Evolutionary conservation across 352 stramenopile species (phyloP), one percentile per base, ranked within the genome.

Genomic region (Pythium periplocum): DNA sequence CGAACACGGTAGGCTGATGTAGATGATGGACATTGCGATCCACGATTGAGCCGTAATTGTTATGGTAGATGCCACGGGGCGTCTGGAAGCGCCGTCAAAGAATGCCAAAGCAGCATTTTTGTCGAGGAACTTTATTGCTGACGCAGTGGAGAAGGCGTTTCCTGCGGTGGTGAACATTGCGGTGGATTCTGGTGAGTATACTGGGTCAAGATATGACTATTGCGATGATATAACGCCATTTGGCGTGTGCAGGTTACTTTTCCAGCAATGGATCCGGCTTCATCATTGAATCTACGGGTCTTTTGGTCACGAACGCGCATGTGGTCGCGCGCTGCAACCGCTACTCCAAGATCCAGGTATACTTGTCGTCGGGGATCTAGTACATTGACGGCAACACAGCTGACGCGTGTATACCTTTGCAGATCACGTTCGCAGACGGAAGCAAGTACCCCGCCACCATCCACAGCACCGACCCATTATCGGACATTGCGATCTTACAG

Each of bases 241-340:
- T 26, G 17, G 17, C 17, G 17, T 26, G 17, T 26, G 17, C 31
- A 86, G 77, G 79, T 6, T 87, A 87, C 41, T 61, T 80, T 40
- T 73, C 66, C n/a, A 90, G 75, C 53, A 90, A 91, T 60, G 91
- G 91, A 3, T 96, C 83, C 35, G 92, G 92, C n/a, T 98, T 98
- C 47, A 90, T 98, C 53, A 93, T 98, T 17, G 73, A 75, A 6
- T 61, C 64, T 7, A 78, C 93, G 44, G 92, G 91, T 4, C 64
- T 96, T 26, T 82, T 98, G 30, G 86, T 97, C 41, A 98, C 92
- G 33, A 98, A 98, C 52, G 89, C 89, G 1, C 92, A 98, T 53
- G 92, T 98, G 4, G 76, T 97, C 26, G 82, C 82, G 31, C 71
- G 75, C 36, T 87, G 76, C 69, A 87, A 91, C 62, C 75, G 75